Evolutionary conservation across 345 rosid species (phyloP).

Genomic region (Hevea brasiliensis): DNA sequence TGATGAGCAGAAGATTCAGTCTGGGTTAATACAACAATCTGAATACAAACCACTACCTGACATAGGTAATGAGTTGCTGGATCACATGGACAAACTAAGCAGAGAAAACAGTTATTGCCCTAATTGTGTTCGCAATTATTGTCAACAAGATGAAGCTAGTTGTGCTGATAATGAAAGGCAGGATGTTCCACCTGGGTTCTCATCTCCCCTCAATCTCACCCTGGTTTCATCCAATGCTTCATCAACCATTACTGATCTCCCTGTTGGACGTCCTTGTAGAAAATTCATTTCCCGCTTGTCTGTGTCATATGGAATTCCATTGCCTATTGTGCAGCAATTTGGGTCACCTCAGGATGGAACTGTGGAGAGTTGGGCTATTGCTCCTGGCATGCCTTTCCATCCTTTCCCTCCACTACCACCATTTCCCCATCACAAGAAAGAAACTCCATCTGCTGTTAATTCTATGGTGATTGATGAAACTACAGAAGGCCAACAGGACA

Average conservation of each 20-base stretch:
- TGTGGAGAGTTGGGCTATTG: constrained; percentile 57
- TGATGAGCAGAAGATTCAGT: constrained; percentile 37
- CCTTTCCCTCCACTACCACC: constrained; percentile 92
- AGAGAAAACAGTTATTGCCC: constrained; percentile 21
- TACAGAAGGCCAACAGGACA: constrained; percentile 17
- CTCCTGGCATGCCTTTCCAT: constrained; percentile 82
- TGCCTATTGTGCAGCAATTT: constrained; percentile 56
- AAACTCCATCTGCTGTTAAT: constrained; percentile 26
- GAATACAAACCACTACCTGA: constrained; percentile 20
- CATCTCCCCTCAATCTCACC: constrained; percentile 41
- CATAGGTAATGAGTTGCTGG: constrained; percentile 11
- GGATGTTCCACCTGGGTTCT: constrained; percentile 88
- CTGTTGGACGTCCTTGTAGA: constrained; percentile 49
- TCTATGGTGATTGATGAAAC: constrained; percentile 18
- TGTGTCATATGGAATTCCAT: constrained; percentile 85
- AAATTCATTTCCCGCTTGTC: constrained; percentile 62
- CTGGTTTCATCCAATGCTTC: constrained; percentile 37
- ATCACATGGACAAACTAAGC: constrained; percentile 23
- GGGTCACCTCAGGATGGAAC: constrained; percentile 54
- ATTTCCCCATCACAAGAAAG: constrained; percentile 45
- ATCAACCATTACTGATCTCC: constrained; percentile 28
- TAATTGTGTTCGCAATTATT: constrained; percentile 19
- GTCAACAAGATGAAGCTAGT: constrained; percentile 25
- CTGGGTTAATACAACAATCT: constrained; percentile 26
- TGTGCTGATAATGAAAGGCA: constrained; percentile 30